phyloP scores from a whole-genome alignment of 495 filamentous ascomycete species.

The Aspergillus taichungensis region DNA sequence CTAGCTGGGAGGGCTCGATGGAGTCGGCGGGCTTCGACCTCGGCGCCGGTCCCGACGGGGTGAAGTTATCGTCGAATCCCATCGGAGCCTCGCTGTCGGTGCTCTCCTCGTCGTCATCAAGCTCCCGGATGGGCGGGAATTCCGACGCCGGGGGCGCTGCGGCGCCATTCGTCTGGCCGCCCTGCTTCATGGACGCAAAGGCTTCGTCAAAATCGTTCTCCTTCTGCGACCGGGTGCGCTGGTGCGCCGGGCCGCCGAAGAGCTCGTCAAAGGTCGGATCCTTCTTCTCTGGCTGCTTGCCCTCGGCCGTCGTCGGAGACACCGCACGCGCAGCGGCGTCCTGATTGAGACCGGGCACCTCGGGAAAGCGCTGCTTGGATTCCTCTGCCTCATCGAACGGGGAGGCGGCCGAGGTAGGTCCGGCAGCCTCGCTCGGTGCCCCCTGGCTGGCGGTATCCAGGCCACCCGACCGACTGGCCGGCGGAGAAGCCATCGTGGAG shows the following conservation, averaged over 20 bases:
- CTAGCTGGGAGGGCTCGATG: constrained; percentile 32
- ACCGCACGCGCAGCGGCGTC: constrained; percentile 9
- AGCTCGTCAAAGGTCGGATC: constrained; percentile 42
- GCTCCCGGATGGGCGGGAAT: constrained; percentile 87
- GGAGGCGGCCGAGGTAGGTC: constrained; percentile 19
- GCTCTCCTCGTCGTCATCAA: constrained; percentile 63
- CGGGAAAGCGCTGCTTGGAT: constrained; percentile 19
- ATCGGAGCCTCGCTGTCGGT: constrained; percentile 55
- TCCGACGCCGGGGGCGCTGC: constrained; percentile 42
- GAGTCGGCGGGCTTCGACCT: constrained; percentile 14
- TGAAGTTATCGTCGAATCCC: constrained; percentile 91
- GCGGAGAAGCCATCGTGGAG: constrained; percentile 74
- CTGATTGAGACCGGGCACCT: constrained; percentile 15
- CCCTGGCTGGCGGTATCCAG: constrained; percentile 43
- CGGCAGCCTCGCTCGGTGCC: constrained; percentile 23
- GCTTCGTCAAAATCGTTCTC: constrained; percentile 43
- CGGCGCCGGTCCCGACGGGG: constrained; percentile 35
- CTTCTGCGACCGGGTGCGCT: constrained; percentile 51
- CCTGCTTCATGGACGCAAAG: constrained; percentile 35
- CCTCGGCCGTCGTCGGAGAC: constrained; percentile 14
- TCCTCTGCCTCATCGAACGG: constrained; percentile 38
- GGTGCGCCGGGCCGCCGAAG: constrained; percentile 46
- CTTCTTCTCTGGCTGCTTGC: constrained; percentile 14
- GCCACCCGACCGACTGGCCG: constrained; percentile 59
- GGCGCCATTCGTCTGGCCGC: constrained; percentile 22